Conservation (phyloP, 2,329 filamentous ascomycete genomes). For the Scolecobasidium constrictum region DNA sequence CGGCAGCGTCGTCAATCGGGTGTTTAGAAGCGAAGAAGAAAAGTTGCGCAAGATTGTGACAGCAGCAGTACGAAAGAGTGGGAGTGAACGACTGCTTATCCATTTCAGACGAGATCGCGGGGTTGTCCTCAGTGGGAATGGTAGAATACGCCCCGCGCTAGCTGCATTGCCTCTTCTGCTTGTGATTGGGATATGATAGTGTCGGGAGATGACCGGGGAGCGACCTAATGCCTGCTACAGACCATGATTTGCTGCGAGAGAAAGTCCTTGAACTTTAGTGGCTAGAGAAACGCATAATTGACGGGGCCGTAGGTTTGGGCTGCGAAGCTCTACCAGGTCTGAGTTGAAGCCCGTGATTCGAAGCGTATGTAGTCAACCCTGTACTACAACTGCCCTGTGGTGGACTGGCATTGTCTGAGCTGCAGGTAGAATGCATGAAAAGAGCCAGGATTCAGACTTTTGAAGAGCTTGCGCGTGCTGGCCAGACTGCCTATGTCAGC, state of each 20-base stretch:
- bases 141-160: conserved; percentile 3
- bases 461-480: too few species aligned
- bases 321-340: too few species aligned
- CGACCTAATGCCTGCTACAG: neutral
- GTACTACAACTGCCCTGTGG: too few species aligned
- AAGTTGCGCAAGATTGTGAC: neutral
- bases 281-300: neutral
- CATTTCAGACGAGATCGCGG: conserved; percentile 4
- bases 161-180: neutral
- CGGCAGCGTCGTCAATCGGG: neutral
- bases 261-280: neutral
- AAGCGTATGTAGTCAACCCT: too few species aligned
- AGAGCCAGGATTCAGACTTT: too few species aligned
- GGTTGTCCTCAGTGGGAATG: neutral
- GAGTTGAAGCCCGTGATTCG: too few species aligned
- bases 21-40: neutral
- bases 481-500: too few species aligned
- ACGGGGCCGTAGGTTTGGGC: too few species aligned
- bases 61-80: neutral
- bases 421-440: too few species aligned
- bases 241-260: neutral
- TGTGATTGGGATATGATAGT: conserved; percentile 4
- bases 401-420: too few species aligned
- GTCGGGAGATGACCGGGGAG: neutral
- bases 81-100: neutral